phyloP scores from a whole-genome alignment of 2,329 filamentous ascomycete species.

The Cercospora zeae-maydis region DNA sequence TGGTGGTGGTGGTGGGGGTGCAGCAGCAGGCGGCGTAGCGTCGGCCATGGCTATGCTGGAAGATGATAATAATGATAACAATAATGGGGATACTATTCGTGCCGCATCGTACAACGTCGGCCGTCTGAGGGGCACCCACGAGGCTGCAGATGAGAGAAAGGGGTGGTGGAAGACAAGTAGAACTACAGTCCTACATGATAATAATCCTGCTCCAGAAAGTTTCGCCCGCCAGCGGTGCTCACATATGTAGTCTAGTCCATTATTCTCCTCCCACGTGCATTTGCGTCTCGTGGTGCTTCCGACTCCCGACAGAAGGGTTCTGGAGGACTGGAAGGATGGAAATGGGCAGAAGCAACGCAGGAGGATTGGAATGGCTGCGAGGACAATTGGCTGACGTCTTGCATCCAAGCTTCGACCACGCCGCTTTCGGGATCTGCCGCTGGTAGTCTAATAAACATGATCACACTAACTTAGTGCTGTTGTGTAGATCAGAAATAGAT shows the following conservation, averaged over 20 bases:
- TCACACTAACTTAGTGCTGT: too few relatives aligned
- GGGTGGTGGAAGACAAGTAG: neutral
- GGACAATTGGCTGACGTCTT: conserved; percentile 1
- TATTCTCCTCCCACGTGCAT: neutral
- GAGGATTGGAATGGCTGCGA: neutral
- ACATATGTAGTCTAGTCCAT: neutral
- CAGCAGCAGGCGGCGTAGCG: neutral
- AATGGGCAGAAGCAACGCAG: neutral
- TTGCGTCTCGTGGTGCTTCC: neutral
- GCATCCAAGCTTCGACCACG: neutral
- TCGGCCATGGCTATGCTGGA: neutral
- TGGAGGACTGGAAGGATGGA: neutral
- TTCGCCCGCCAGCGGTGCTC: neutral
- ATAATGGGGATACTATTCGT: neutral
- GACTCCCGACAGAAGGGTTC: conserved; percentile 3
- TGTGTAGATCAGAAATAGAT: too few relatives aligned
- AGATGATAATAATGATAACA: neutral
- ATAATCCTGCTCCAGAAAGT: neutral
- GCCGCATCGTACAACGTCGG: neutral
- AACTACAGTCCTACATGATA: neutral
- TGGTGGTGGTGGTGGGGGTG: neutral
- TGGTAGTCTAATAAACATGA: too few relatives aligned
- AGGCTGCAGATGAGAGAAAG: neutral
- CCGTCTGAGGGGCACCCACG: neutral
- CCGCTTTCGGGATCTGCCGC: neutral